Evolutionary conservation across 768 basidiomycete species (phyloP).

Genomic region (Rhodotorula kratochvilovae): DNA sequence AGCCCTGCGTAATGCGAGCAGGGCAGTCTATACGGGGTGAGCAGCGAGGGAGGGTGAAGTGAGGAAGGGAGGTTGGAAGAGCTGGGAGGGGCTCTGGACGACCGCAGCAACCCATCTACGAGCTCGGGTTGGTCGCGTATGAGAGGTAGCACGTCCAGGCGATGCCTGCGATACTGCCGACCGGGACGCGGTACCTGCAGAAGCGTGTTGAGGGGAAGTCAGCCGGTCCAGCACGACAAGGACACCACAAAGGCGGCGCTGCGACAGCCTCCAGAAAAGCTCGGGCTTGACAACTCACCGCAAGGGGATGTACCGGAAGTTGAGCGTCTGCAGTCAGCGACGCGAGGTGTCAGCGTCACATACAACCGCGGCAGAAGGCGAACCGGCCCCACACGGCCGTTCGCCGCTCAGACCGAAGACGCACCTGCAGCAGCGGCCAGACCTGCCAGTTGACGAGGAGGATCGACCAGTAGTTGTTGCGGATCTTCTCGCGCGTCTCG

Average conservation of each 20-base stretch:
- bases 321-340: constrained; percentile 19
- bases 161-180: constrained; percentile 28
- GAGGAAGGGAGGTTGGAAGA: too few relatives aligned
- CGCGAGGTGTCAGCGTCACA: neutral
- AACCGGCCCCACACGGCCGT: too few relatives aligned
- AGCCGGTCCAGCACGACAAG: too few relatives aligned
- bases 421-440: constrained; percentile 35
- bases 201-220: neutral
- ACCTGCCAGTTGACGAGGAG: constrained; percentile 40
- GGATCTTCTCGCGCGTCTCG: constrained; percentile 22
- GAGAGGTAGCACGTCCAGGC: constrained; percentile 29
- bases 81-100: too few relatives aligned
- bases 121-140: too few relatives aligned
- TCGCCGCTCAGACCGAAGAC: neutral
- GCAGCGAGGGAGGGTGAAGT: too few relatives aligned
- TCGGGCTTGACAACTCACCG: too few relatives aligned
- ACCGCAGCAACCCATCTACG: too few relatives aligned
- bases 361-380: neutral
- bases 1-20: too few relatives aligned
- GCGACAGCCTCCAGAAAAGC: too few relatives aligned
- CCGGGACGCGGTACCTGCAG: constrained; percentile 28
- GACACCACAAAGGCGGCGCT: too few relatives aligned
- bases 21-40: too few relatives aligned
- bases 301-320: constrained; percentile 37
- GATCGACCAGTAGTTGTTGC: constrained; percentile 28